These are phyloP conservation scores for Omphalea diandra DNA, from an alignment of 441 rosid genomes.

Conservation along the genomic window DNA sequence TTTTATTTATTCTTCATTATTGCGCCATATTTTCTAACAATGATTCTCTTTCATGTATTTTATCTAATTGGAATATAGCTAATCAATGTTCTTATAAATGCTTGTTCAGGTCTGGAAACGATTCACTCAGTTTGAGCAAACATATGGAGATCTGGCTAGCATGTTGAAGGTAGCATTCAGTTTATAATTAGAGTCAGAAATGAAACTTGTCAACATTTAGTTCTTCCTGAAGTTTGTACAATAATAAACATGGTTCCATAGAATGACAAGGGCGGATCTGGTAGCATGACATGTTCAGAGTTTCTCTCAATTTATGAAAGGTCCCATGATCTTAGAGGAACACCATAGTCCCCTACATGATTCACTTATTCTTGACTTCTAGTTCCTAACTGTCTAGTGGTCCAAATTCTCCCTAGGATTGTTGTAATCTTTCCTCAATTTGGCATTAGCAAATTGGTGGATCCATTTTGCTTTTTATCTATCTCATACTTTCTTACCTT, in stretches of 20 bases:
- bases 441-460: background rate
- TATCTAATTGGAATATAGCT: background rate
- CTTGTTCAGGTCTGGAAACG: constrained; percentile 83
- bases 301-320: background rate
- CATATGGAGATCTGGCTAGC: constrained; percentile 93
- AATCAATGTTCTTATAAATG: constrained; percentile 6
- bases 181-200: constrained; percentile 7
- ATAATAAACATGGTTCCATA: background rate
- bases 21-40: background rate
- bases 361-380: too few species aligned
- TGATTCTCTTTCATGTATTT: background rate
- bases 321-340: background rate
- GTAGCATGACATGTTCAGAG: background rate
- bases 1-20: background rate
- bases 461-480: background rate
- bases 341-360: too few species aligned
- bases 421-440: background rate
- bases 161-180: constrained; percentile 71
- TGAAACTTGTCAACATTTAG: background rate
- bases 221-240: background rate
- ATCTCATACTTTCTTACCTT: background rate
- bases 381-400: background rate
- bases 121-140: constrained; percentile 81
- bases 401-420: background rate
- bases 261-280: background rate